A percentile compares a stretch with the other conserved stretches of the same genome.
Conservation (phyloP, 2,329 filamentous ascomycete species). For the Sclerotinia subarctica region DNA sequence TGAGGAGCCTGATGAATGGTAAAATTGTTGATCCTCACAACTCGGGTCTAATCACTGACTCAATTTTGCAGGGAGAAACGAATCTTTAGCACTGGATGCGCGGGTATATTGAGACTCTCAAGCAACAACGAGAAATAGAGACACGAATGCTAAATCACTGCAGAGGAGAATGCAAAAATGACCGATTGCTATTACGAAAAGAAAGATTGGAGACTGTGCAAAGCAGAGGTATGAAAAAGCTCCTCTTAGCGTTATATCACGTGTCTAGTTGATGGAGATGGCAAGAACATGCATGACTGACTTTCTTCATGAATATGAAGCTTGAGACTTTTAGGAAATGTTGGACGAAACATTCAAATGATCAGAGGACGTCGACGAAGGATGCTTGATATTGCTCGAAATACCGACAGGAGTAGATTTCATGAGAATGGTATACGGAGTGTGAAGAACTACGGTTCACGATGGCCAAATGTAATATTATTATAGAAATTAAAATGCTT, state of each 20-base stretch:
- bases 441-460: neutral
- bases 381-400: constrained; percentile 48
- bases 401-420: neutral
- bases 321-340: constrained; percentile 87
- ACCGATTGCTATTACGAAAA: constrained; percentile 95
- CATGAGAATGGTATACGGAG: neutral
- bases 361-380: constrained; percentile 74
- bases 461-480: neutral
- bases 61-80: constrained; percentile 76
- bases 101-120: constrained; percentile 55
- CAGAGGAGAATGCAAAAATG: constrained; percentile 85
- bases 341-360: constrained; percentile 88
- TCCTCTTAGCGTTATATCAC: constrained; percentile 28
- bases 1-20: constrained; percentile 97
- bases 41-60: constrained; percentile 27
- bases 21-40: constrained; percentile 33
- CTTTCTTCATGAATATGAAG: constrained; percentile 46
- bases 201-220: constrained; percentile 91
- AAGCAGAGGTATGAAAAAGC: constrained; percentile 64
- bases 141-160: constrained; percentile 16
- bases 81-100: constrained; percentile 94
- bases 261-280: neutral
- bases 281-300: constrained; percentile 21
- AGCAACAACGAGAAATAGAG: neutral
- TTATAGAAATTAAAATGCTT: neutral